Evolutionary conservation across 2,329 filamentous ascomycete genomes (phyloP), one percentile per base, ranked within the genome.

Genomic region (Aspergillus awamori): DNA sequence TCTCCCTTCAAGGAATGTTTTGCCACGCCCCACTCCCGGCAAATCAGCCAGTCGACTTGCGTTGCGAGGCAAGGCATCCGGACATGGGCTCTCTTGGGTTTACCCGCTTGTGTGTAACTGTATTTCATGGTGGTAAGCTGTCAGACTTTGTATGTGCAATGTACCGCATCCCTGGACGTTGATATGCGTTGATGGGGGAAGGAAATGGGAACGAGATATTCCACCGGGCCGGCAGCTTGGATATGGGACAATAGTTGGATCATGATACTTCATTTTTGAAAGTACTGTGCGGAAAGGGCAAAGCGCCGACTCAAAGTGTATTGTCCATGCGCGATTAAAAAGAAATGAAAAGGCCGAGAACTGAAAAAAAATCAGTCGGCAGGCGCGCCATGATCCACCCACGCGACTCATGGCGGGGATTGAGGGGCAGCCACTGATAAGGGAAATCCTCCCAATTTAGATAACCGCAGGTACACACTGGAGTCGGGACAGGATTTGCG

Each of bases 1-100:
- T 64, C 69, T 67, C 30, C 59, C 56, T 64, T 72, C 69, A 74
- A 36, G 69, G 43, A 70, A 70, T 63, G 62, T 68, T 72, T 72
- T 71, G 72, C 72, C 72, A 74, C 72, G 71, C 67, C 69, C 71
- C 66, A 70, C 72, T 17, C 11, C 39, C 39, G 26, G 43, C 41
- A 56, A 36, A 30, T 43, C 39, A 28, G n/a, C 43, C 43, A 33
- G 20, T 38, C 36, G 49, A 17, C n/a, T 41, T 24, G 39, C 45
- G 57, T 39, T 49, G 49, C 5, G 24, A 30, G 26, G 47, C 47
- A 51, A 51, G 26, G 26, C 45, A 26, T 13, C 22, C 11, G 13
- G 24, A 24, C n/a, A 51, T 17, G n/a, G 2, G 8, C 26, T 15
- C 17, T 8, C 13, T n/a, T 30, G 47, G 47, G 15, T 17, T 51